phyloP scores from a whole-genome alignment of 83 land plant genomes.

The Picea abies region DNA sequence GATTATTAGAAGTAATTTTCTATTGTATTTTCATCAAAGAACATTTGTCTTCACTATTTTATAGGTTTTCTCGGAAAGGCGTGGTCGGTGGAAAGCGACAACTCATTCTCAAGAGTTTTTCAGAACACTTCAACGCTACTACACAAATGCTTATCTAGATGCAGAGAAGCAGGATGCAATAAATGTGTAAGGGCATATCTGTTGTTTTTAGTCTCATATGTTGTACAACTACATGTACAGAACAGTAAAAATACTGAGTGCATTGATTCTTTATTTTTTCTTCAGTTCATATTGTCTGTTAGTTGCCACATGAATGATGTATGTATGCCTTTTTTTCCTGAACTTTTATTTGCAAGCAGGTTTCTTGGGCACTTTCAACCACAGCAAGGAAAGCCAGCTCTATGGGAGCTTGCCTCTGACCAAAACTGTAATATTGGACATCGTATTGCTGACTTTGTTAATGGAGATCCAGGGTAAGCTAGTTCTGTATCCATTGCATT shows the following conservation, averaged over 20 bases:
- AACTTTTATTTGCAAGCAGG: conserved; percentile 27
- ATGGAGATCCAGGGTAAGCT: conserved; percentile 35
- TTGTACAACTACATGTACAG: too few relatives aligned
- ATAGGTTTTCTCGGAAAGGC: conserved; percentile 81
- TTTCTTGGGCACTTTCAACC: conserved; percentile 78
- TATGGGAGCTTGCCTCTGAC: conserved; percentile 73
- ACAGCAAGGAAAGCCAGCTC: conserved; percentile 55
- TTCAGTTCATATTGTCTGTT: too few relatives aligned
- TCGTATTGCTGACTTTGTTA: conserved; percentile 19
- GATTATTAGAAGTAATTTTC: too few relatives aligned
- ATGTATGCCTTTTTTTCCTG: too few relatives aligned
- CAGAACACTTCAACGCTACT: conserved; percentile 77
- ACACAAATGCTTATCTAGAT: conserved; percentile 83
- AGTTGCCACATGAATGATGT: too few relatives aligned
- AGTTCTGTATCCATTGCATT: background rate
- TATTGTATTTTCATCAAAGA: too few relatives aligned
- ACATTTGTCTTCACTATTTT: background rate
- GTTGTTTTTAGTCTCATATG: too few relatives aligned
- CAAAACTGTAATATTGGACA: conserved; percentile 38
- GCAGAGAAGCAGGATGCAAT: conserved; percentile 89
- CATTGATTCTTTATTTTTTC: too few relatives aligned
- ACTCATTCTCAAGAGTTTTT: conserved; percentile 87
- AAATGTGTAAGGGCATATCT: conserved; percentile 59
- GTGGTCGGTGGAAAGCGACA: conserved; percentile 89
- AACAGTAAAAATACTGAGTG: too few relatives aligned